A percentile compares a stretch with the other conserved stretches of the same genome.
Evolutionary conservation across 441 rosid genomes (phyloP).

Genomic region (Manihot esculenta): DNA sequence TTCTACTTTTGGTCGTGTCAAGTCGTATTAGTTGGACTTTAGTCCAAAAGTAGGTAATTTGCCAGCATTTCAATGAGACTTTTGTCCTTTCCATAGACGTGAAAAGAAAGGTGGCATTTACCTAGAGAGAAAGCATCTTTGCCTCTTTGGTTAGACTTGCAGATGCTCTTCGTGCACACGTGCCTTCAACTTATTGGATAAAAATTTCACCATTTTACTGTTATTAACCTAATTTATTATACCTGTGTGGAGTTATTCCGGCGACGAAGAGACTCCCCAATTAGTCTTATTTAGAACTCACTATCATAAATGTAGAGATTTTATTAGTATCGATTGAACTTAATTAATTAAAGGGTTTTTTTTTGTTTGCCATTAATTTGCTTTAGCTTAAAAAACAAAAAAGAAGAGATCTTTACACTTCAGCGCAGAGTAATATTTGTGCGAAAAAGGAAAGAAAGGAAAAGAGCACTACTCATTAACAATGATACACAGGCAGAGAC

Average conservation of each 20-base stretch:
- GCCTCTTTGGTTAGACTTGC: neutral
- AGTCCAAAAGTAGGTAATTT: slow-evolving; percentile 21
- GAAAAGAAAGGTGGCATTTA: neutral
- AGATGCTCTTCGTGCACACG: neutral
- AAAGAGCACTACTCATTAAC: slow-evolving; percentile 22
- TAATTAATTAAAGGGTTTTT: neutral
- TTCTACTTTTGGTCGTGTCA: neutral
- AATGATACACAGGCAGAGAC: slow-evolving; percentile 30
- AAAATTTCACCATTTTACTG: too few species aligned
- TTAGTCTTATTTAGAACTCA: too few species aligned
- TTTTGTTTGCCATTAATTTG: neutral
- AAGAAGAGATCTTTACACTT: neutral
- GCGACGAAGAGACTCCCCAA: too few species aligned
- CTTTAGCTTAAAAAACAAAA: too few species aligned
- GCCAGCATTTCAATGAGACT: neutral
- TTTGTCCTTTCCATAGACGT: slow-evolving; percentile 14
- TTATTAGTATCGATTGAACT: too few species aligned
- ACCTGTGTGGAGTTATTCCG: too few species aligned
- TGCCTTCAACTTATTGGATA: neutral
- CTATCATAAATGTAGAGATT: too few species aligned
- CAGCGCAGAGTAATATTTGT: neutral
- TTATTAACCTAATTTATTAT: too few species aligned
- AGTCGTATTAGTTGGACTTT: slow-evolving; percentile 22
- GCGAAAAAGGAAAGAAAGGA: neutral
- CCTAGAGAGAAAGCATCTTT: neutral